Evolutionary conservation across 2,329 filamentous ascomycete genomes (phyloP), one percentile per base, ranked within the genome.

Genomic region (Penicillium vulpinum): DNA sequence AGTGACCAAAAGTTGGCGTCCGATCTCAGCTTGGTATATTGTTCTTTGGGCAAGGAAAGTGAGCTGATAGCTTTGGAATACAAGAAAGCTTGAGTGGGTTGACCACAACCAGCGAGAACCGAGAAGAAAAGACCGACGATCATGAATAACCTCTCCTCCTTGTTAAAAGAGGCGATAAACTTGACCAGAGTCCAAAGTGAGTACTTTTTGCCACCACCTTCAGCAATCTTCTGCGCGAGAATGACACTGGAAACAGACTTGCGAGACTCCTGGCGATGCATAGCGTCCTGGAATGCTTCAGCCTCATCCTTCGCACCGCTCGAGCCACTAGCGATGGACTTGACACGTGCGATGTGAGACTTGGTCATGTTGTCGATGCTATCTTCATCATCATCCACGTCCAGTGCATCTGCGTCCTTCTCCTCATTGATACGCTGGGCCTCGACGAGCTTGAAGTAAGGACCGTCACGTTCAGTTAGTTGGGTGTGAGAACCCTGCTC

Each of bases 401-500:
- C 62, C 41, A 72, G 28, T 18, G 67, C 73, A 48, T 72, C 67
- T 21, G 71, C 67, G 2, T 77, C 73, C 48, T 78, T 74, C 56
- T 85, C 81, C 47, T 86, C 84, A 18, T 77, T 80, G 62, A 96
- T 92, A 55, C 89, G 88, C 73, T 99, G 94, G 3, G 93, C 92
- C 51, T 91, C 88, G 8, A 97, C 92, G 11, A 97, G 84, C 56
- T 87, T 89, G 73, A 84, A 89, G 74, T 97, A 99, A 9, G 92
- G 88, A 21, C 85, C 87, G 61, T 84, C 78, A 58, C 75, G 81
- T 63, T 87, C 85, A 3, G 97, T 79, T 11, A 99, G 82, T 15
- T 89, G 82, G 57, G 93, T 85, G 71, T 97, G 94, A 0, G 85
- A 92, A 50, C 94, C 94, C 74, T 97, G 92, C 75, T 99, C 94